phyloP scores from a whole-genome alignment of 75 land plant genomes.

The Larix kaempferi region DNA sequence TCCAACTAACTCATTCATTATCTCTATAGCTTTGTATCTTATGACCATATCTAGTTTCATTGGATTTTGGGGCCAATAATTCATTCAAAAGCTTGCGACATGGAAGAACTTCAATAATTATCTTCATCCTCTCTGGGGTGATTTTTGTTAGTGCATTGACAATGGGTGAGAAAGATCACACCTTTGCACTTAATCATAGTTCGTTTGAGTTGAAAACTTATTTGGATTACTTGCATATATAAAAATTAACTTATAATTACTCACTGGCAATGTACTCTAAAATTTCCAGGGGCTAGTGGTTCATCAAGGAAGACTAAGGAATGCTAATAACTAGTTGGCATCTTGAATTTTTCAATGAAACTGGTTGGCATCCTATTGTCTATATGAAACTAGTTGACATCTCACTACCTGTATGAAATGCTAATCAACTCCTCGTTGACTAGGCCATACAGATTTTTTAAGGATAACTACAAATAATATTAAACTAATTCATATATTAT shows the following conservation, averaged over 20 bases:
- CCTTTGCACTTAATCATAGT: background rate
- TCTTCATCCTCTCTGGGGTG: slow-evolving; percentile 72
- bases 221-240: background rate
- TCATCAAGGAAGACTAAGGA: background rate
- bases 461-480: no score
- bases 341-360: no score
- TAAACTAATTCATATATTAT: no score
- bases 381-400: background rate
- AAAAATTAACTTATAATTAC: background rate
- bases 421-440: background rate
- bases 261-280: background rate
- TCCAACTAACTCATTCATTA: background rate
- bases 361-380: no score
- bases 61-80: slow-evolving; percentile 72
- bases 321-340: no score
- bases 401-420: background rate
- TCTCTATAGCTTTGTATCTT: slow-evolving; percentile 65
- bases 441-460: no score
- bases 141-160: slow-evolving; percentile 67
- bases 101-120: slow-evolving; percentile 66
- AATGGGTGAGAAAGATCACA: slow-evolving; percentile 47
- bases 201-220: background rate
- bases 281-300: background rate
- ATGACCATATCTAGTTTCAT: slow-evolving; percentile 51
- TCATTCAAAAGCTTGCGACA: slow-evolving; percentile 42